Evolutionary conservation across 345 rosid genomes (phyloP).

Genomic region (Aquilaria yunnanensis): DNA sequence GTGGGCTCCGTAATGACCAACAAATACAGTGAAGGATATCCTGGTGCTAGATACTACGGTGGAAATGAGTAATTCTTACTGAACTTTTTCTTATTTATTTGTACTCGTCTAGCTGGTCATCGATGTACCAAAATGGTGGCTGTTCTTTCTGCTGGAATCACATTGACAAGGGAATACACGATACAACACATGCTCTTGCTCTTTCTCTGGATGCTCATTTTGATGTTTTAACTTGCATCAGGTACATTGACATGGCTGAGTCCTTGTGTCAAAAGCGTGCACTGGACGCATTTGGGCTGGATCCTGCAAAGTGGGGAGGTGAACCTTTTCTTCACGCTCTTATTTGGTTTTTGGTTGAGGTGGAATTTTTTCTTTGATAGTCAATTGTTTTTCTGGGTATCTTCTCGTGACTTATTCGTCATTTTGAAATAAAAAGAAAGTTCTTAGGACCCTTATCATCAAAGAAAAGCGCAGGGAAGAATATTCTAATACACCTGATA

Average conservation of each 20-base stretch:
- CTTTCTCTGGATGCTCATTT: neutral
- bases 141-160: neutral
- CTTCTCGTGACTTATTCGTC: too few relatives aligned
- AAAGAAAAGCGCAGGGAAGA: too few relatives aligned
- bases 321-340: slow-evolving; percentile 10
- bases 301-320: slow-evolving; percentile 98
- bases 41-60: slow-evolving; percentile 94
- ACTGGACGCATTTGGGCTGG: slow-evolving; percentile 73
- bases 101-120: neutral
- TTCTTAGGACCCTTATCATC: too few relatives aligned
- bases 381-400: too few relatives aligned
- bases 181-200: too few relatives aligned
- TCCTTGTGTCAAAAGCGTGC: slow-evolving; percentile 90
- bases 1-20: slow-evolving; percentile 98
- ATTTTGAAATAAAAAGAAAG: too few relatives aligned
- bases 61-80: slow-evolving; percentile 59
- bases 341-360: neutral
- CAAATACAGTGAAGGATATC: slow-evolving; percentile 96
- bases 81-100: neutral
- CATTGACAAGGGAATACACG: neutral
- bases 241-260: slow-evolving; percentile 97
- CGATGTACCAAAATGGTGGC: neutral
- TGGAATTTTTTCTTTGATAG: neutral
- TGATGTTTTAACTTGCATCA: slow-evolving; percentile 16
- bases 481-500: too few relatives aligned